Evolutionary conservation across 805 yeast species (phyloP).

Genomic region (Yamadazyma sp.): DNA sequence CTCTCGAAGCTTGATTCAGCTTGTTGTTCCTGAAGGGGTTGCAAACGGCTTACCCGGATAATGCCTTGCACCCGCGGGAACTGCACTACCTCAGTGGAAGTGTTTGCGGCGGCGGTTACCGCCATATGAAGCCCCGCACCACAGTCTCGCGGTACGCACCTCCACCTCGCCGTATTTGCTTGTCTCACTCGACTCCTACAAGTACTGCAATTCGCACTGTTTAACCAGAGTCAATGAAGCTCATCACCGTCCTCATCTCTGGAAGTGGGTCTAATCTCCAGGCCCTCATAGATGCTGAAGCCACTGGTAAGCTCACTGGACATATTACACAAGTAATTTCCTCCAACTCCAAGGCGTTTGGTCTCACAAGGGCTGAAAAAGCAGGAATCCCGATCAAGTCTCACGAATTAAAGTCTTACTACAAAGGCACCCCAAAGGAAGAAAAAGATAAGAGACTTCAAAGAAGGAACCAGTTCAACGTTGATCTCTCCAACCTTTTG

Average conservation of each 20-base stretch:
- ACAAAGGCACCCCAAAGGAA: constrained; percentile 71
- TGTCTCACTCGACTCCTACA: no score
- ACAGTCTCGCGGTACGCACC: no score
- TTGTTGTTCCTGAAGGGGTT: no score
- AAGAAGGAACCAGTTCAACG: constrained; percentile 72
- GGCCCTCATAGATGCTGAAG: constrained; percentile 79
- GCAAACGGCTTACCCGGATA: no score
- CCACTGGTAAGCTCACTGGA: constrained; percentile 44
- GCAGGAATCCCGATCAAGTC: constrained; percentile 67
- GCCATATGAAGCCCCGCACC: no score
- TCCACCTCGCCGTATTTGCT: no score
- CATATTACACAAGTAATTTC: constrained; percentile 78
- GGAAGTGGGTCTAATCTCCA: constrained; percentile 96
- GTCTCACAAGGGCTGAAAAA: constrained; percentile 72
- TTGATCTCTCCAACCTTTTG: constrained; percentile 71
- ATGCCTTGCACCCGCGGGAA: no score
- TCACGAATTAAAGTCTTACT: constrained; percentile 73
- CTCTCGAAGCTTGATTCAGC: no score
- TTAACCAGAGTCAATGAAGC: constrained; percentile 8
- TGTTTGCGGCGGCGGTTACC: no score
- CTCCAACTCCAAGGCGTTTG: constrained; percentile 83
- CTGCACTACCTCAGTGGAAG: no score
- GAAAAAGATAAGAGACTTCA: constrained; percentile 53
- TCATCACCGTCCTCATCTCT: constrained; percentile 80
- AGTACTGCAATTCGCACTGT: no score